phyloP scores from a whole-genome alignment of 2,329 filamentous ascomycete species.

The Phaeosphaeriaceae sp. region DNA sequence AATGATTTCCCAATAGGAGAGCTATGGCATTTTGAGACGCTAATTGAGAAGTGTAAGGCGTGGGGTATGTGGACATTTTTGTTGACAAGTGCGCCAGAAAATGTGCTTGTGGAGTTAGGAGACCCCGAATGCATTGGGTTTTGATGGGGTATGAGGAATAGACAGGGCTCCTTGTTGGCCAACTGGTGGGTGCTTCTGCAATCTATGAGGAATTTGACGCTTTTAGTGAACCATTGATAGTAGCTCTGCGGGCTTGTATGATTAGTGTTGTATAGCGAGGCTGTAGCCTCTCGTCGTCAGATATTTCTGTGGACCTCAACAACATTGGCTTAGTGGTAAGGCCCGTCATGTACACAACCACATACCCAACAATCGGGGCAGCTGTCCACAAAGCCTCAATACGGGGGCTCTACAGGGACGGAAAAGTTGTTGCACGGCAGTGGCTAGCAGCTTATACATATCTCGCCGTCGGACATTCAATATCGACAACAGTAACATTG shows the following conservation, averaged over 20 bases:
- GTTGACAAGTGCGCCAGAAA: constrained; percentile 60
- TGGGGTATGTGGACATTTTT: constrained; percentile 56
- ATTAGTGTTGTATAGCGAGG: constrained; percentile 24
- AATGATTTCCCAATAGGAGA: constrained; percentile 45
- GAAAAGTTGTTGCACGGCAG: not conserved
- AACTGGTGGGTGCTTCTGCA: too few relatives aligned
- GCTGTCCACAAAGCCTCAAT: not conserved
- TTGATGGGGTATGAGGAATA: too few relatives aligned
- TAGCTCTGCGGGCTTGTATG: too few relatives aligned
- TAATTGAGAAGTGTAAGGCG: constrained; percentile 37
- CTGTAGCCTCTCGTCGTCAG: not conserved
- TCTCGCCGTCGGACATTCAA: not conserved
- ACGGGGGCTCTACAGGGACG: not conserved
- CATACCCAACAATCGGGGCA: not conserved
- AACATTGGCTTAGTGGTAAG: not conserved
- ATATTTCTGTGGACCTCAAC: not conserved
- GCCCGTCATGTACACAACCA: not conserved
- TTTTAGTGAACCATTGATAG: too few relatives aligned
- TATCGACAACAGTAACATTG: not conserved
- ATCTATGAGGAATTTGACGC: too few relatives aligned
- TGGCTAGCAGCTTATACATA: not conserved
- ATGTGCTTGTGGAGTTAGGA: constrained; percentile 37
- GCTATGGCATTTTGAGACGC: constrained; percentile 43
- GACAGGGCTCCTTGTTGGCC: too few relatives aligned
- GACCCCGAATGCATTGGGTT: constrained; percentile 40